These are phyloP conservation scores for Hypoxylon sp. DNA, from an alignment of 2,329 filamentous ascomycete species.

Conservation along the genomic window DNA sequence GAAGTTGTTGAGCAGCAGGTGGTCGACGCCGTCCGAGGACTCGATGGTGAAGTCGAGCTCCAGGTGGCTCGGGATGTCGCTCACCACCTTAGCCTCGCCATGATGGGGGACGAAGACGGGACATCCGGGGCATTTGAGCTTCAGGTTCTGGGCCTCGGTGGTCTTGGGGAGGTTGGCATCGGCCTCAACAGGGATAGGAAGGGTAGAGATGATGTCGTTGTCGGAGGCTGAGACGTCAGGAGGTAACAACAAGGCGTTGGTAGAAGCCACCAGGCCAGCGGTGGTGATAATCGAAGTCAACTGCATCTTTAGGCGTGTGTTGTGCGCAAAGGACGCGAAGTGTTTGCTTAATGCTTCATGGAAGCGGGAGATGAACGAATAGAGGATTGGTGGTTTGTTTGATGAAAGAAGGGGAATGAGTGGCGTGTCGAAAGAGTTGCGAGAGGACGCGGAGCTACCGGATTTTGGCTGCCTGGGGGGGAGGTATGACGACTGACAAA, in stretches of 20 bases:
- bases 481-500: neutral
- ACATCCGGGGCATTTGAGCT: conserved; percentile 45
- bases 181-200: conserved; percentile 40
- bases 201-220: conserved; percentile 40
- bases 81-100: conserved; percentile 26
- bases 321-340: conserved; percentile 17
- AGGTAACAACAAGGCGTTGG: conserved; percentile 46
- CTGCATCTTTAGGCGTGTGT: conserved; percentile 42
- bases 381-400: conserved; percentile 20
- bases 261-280: conserved; percentile 46
- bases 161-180: conserved; percentile 25
- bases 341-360: conserved; percentile 29
- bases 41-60: conserved; percentile 64
- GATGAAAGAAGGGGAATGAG: conserved; percentile 23
- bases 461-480: neutral
- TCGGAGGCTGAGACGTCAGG: conserved; percentile 41
- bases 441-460: conserved; percentile 10
- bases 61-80: conserved; percentile 53
- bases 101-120: conserved; percentile 35
- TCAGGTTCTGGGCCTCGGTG: conserved; percentile 38
- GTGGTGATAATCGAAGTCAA: conserved; percentile 46
- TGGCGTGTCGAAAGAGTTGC: conserved; percentile 34
- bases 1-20: conserved; percentile 65
- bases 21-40: conserved; percentile 52
- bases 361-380: conserved; percentile 26